phyloP scores from a whole-genome alignment of 208 protist species.

The Borovskyia barvae region DNA sequence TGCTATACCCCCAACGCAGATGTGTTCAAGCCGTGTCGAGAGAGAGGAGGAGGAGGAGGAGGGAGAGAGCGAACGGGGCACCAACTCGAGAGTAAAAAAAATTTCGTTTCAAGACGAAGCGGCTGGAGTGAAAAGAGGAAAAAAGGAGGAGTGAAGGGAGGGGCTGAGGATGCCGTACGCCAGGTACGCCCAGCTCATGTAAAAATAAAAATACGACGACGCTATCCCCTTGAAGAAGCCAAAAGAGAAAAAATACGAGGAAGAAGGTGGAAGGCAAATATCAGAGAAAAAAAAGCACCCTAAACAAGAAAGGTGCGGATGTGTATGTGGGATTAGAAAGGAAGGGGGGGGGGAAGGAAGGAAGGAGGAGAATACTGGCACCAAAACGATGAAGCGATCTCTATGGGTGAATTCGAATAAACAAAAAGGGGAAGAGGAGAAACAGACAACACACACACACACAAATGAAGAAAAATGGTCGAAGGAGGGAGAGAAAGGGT shows the following conservation, averaged over 20 bases:
- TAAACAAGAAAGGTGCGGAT: neutral
- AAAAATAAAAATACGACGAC: too few relatives aligned
- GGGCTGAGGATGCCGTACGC: too few relatives aligned
- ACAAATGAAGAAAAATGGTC: conserved; percentile 15
- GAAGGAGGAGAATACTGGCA: neutral
- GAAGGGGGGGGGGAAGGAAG: conserved; percentile 1
- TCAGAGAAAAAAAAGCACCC: neutral
- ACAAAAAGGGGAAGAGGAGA: too few relatives aligned
- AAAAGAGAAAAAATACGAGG: neutral
- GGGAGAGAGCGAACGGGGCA: too few relatives aligned
- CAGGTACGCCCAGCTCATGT: too few relatives aligned
- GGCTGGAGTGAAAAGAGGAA: neutral
- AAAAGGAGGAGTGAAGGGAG: conserved; percentile 7
- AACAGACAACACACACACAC: conserved; percentile 9
- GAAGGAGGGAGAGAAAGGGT: neutral
- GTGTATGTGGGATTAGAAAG: neutral
- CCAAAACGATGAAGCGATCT: neutral
- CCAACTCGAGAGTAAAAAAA: too few relatives aligned
- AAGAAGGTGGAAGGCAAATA: conserved; percentile 1
- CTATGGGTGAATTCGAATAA: neutral
- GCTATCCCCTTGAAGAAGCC: too few relatives aligned
- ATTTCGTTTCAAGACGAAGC: too few relatives aligned
- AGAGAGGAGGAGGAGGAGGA: too few relatives aligned
- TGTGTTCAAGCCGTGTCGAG: too few relatives aligned
- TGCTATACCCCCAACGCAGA: too few relatives aligned